A percentile compares a stretch with the other conserved stretches of the same genome.
Conservation (phyloP, 495 filamentous ascomycete species). For the Daldinia loculata region DNA sequence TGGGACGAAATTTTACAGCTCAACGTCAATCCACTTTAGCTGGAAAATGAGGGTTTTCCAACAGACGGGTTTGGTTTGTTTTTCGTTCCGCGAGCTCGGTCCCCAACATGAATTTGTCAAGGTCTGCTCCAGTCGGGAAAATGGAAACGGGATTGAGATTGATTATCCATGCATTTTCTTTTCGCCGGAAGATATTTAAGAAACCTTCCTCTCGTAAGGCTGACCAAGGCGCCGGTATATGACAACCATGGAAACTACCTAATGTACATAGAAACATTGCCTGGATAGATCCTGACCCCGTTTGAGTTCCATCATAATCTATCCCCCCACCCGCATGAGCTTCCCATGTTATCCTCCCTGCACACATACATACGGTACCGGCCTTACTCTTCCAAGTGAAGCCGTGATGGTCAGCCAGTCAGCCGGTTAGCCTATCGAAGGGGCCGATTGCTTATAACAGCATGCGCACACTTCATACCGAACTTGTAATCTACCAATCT, state of each 20-base stretch:
- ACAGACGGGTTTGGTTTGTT: conserved; percentile 28
- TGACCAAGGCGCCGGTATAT: conserved; percentile 41
- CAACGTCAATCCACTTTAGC: conserved; percentile 15
- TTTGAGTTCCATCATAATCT: conserved; percentile 28
- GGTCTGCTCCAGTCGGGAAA: conserved; percentile 23
- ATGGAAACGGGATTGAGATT: conserved; percentile 27
- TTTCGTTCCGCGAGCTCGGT: conserved; percentile 4
- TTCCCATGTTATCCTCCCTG: conserved; percentile 11
- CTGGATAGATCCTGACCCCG: conserved; percentile 18
- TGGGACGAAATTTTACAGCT: conserved; percentile 8
- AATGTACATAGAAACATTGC: conserved; percentile 4
- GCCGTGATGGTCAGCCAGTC: background rate
- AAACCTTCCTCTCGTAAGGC: conserved; percentile 33
- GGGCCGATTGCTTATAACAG: conserved; percentile 19
- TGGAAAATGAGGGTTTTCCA: conserved; percentile 12
- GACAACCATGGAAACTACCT: conserved; percentile 23
- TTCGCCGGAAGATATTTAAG: conserved; percentile 15
- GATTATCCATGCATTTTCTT: conserved; percentile 2
- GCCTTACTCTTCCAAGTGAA: conserved; percentile 19
- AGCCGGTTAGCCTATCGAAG: conserved; percentile 5
- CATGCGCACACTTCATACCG: conserved; percentile 2
- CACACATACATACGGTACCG: conserved; percentile 20
- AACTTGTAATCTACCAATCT: background rate
- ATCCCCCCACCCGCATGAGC: conserved; percentile 30
- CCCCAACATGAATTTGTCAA: conserved; percentile 26